These are phyloP conservation scores for Streptanthus diversifolius DNA, from an alignment of 345 rosid genomes.

Conservation along the genomic window DNA sequence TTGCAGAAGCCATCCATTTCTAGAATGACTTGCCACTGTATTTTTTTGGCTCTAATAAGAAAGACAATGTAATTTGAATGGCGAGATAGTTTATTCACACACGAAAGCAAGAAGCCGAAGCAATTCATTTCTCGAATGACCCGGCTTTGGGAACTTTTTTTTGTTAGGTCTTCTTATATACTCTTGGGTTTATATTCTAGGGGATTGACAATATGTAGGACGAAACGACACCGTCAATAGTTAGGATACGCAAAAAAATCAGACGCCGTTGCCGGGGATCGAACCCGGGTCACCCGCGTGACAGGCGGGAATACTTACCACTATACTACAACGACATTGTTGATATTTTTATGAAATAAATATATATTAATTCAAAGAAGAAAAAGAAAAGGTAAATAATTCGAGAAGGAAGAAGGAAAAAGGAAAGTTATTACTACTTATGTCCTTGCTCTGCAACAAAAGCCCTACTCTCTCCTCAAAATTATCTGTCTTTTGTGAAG, in stretches of 20 bases:
- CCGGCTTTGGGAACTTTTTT: too few relatives aligned
- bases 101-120: background rate
- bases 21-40: background rate
- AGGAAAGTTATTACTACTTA: background rate
- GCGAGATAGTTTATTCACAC: background rate
- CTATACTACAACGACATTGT: slow-evolving; percentile 81
- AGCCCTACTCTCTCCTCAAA: background rate
- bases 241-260: background rate
- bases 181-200: background rate
- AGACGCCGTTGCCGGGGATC: slow-evolving; percentile 46
- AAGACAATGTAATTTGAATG: background rate
- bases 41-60: background rate
- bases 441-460: background rate
- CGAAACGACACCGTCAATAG: background rate
- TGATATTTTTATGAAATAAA: rapidly evolving
- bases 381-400: slow-evolving; percentile 35
- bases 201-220: background rate
- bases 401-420: background rate
- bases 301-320: slow-evolving; percentile 92
- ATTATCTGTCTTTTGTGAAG: background rate
- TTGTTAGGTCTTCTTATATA: too few relatives aligned
- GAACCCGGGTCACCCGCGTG: slow-evolving; percentile 98
- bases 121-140: background rate
- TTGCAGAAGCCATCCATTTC: background rate
- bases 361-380: background rate